A percentile compares a stretch with the other conserved stretches of the same genome.
Conservation (phyloP, 179 eudicot species). For the Silene coronaria region DNA sequence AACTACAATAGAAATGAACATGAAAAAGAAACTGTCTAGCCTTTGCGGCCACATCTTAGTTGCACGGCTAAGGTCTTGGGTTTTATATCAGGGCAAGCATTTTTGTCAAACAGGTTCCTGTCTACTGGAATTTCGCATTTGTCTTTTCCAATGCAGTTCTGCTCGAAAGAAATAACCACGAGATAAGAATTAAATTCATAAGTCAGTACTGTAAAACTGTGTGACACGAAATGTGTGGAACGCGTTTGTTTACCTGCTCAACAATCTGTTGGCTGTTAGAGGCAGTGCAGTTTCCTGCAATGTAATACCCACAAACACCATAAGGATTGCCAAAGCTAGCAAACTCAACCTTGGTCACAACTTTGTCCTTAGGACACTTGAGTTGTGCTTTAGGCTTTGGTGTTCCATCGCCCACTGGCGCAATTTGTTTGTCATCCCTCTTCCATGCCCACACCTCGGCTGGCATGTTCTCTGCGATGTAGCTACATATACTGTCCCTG, state of each 20-base stretch:
- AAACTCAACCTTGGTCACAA: conserved; percentile 46
- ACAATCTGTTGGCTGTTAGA: conserved; percentile 33
- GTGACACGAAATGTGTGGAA: not conserved
- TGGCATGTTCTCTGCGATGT: conserved; percentile 45
- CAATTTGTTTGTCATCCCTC: conserved; percentile 29
- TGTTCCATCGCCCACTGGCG: conserved; percentile 13
- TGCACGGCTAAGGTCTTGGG: conserved; percentile 63
- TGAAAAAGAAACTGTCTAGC: conserved; percentile 11
- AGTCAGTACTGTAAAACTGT: not conserved
- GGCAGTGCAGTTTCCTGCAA: conserved; percentile 37
- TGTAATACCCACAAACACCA: conserved; percentile 57
- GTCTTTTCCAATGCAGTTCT: conserved; percentile 60
- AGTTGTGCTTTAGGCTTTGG: conserved; percentile 37
- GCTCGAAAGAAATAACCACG: conserved; percentile 7
- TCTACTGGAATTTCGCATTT: conserved; percentile 56
- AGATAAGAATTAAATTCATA: not conserved
- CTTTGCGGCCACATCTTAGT: conserved; percentile 43
- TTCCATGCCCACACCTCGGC: conserved; percentile 52
- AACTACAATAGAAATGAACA: not conserved
- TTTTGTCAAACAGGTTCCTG: conserved; percentile 30
- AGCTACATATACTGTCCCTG: conserved; percentile 61
- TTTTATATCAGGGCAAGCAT: conserved; percentile 37
- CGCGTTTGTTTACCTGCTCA: conserved; percentile 36
- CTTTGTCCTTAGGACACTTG: conserved; percentile 47
- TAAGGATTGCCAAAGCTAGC: conserved; percentile 73